These are phyloP conservation scores for Suillus fuscotomentosus DNA, from an alignment of 768 basidiomycete species.

Conservation along the genomic window DNA sequence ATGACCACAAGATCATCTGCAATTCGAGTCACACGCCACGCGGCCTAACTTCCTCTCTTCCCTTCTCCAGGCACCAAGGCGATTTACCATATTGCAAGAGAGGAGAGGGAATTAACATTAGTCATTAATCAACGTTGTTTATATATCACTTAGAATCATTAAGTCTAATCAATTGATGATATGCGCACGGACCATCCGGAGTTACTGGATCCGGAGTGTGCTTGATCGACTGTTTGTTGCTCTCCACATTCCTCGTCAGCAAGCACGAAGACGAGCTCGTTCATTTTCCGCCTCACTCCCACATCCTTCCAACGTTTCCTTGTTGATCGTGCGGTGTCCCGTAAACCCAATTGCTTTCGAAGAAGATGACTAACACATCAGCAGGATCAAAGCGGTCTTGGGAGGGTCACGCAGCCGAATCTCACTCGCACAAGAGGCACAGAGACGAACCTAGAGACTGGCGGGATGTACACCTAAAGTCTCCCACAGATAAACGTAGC, in stretches of 20 bases:
- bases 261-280: conserved; percentile 3
- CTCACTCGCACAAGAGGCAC: conserved; percentile 49
- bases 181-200: conserved; percentile 17
- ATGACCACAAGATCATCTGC: neutral
- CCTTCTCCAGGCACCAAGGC: conserved; percentile 1
- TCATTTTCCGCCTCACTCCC: conserved; percentile 1
- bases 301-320: conserved; percentile 15
- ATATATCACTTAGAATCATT: neutral
- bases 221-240: neutral
- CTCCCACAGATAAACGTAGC: conserved; percentile 25
- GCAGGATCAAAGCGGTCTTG: conserved; percentile 82
- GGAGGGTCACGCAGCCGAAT: conserved; percentile 51
- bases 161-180: neutral
- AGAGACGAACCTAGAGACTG: conserved; percentile 61
- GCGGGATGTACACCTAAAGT: conserved; percentile 64
- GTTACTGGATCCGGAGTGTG: conserved; percentile 4
- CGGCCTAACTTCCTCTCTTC: neutral
- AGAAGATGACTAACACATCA: conserved; percentile 74
- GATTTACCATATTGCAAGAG: neutral
- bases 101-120: neutral
- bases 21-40: neutral
- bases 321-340: conserved; percentile 78
- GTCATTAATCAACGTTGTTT: neutral
- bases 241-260: conserved; percentile 2
- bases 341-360: conserved; percentile 55